Conservation (phyloP, 306 rosid species). For the Acmispon strigosus region DNA sequence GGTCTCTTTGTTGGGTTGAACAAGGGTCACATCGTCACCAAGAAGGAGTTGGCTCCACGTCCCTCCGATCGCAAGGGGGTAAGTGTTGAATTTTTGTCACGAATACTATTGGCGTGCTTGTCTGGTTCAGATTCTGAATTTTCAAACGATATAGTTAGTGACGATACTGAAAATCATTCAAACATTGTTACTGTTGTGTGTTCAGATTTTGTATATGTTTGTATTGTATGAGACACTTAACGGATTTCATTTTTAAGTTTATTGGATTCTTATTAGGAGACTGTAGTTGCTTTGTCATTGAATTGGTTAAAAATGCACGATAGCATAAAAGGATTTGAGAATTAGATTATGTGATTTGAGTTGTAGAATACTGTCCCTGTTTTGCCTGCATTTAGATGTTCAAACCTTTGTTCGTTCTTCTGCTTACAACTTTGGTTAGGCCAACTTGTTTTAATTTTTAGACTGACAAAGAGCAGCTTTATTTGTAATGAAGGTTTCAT, state of each 20-base stretch:
- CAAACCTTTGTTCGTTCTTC: neutral
- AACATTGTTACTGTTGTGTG: neutral
- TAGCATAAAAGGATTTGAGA: neutral
- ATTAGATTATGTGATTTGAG: neutral
- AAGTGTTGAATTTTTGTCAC: neutral
- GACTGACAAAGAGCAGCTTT: neutral
- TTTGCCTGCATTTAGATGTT: neutral
- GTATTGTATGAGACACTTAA: neutral
- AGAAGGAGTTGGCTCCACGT: constrained; percentile 72
- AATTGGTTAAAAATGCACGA: neutral
- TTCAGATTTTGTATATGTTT: neutral
- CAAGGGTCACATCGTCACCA: constrained; percentile 75
- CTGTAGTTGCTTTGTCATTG: neutral
- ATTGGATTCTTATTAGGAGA: neutral
- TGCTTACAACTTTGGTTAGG: neutral
- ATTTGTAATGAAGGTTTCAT: neutral
- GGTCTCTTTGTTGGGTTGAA: constrained; percentile 81
- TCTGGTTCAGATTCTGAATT: neutral
- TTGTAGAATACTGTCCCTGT: neutral
- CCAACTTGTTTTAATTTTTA: neutral
- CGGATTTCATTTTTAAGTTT: neutral
- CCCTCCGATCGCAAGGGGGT: constrained; percentile 88
- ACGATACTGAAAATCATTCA: neutral
- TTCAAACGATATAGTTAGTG: neutral
- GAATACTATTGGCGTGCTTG: too few species aligned